Base-by-base conservation (phyloP, 1,284 basidiomycete species). In the Pascua sp. region DNA sequence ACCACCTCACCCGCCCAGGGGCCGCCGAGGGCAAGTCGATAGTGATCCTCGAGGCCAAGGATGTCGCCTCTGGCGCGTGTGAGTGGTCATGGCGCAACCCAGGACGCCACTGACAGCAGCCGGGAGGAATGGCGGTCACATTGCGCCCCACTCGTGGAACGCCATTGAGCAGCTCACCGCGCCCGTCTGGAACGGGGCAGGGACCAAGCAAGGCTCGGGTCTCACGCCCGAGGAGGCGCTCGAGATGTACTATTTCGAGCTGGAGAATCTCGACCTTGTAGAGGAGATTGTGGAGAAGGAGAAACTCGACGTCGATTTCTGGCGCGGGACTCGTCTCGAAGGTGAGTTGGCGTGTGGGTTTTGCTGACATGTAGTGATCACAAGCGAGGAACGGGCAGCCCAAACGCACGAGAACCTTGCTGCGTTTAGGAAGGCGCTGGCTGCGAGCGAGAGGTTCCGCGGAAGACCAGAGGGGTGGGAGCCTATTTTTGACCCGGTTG, bases 261-360 rank as follows among this genome's bases (percentile, higher is more conserved):
- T 86, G 43, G 84, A 84, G 63, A 85, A 81, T n/a, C 85, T 90
- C 82, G 87, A 90, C 69, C 82, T 82, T 4, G 69, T 69, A 1
- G 81, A 81, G 13, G 83, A 87, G 47, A 87, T 90, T 83, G 75
- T 71, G 11, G 24, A 63, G 42, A 49, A 59, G 37, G 63, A 71
- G 47, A 51, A 48, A 7, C 62, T 67, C 47, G 66, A 67, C 13
- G 66, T 67, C 15, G 36, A 69, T 67, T 55, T 64, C 63, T 69
- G 68, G 68, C 44, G 45, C 42, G 62, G 60, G 32, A 61, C 65
- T 2, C 43, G 65, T 11, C 67, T 63, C 12, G 66, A 69, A 49
- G 69, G 47, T 49, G 39, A 15, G 47, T 10, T 5, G 12, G 24
- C 24, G 24, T 32, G 3, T 32, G 24, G 24, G 24, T 7, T 32